phyloP scores from a whole-genome alignment of 2,329 filamentous ascomycete species.

The Aspergillus awamori region DNA sequence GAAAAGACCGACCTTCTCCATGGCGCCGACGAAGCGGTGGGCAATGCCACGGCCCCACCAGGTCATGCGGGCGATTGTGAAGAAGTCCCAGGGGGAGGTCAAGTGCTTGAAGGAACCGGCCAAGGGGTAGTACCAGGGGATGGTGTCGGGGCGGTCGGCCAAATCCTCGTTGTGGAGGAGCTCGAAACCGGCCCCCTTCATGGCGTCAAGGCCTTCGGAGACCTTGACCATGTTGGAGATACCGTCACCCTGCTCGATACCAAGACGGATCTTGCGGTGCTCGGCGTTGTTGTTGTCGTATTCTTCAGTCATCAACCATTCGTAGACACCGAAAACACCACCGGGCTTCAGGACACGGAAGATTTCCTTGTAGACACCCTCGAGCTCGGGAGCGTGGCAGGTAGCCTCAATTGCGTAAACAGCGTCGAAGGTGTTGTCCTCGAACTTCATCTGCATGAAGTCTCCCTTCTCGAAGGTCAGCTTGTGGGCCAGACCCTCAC shows the following conservation, averaged over 20 bases:
- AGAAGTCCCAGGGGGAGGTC: slow-evolving; percentile 74
- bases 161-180: slow-evolving; percentile 84
- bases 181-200: slow-evolving; percentile 85
- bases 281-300: slow-evolving; percentile 87
- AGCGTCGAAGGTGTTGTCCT: slow-evolving; percentile 87
- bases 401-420: slow-evolving; percentile 98
- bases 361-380: slow-evolving; percentile 92
- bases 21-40: slow-evolving; percentile 73
- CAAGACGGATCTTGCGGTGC: slow-evolving; percentile 88
- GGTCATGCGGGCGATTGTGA: slow-evolving; percentile 87
- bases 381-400: slow-evolving; percentile 86
- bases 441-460: slow-evolving; percentile 99
- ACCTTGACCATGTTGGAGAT: slow-evolving; percentile 97
- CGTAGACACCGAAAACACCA: slow-evolving; percentile 94
- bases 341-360: slow-evolving; percentile 95
- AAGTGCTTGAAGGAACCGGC: slow-evolving; percentile 84
- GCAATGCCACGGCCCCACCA: slow-evolving; percentile 74
- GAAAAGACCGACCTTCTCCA: slow-evolving; percentile 75
- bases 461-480: slow-evolving; percentile 90
- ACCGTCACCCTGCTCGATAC: slow-evolving; percentile 93
- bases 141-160: slow-evolving; percentile 71
- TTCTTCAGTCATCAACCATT: slow-evolving; percentile 97
- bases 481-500: slow-evolving; percentile 79
- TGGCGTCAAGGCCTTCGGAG: slow-evolving; percentile 76
- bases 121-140: slow-evolving; percentile 94